Conservation (phyloP, 2,329 filamentous ascomycete genomes). For the Phoma sp. region DNA sequence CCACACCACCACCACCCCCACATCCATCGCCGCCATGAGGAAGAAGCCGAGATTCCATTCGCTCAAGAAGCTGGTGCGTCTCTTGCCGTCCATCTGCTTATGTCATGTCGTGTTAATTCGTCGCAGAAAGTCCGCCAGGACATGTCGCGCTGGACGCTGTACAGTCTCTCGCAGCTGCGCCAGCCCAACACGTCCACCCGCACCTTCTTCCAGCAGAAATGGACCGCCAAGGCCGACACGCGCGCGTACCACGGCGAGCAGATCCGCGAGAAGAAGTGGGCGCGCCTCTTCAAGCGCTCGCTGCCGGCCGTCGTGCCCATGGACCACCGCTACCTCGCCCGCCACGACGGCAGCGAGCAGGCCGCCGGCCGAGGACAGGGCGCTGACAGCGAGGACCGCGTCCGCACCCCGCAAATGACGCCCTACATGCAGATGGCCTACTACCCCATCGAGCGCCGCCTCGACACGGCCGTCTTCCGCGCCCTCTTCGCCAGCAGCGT, state of each 20-base stretch:
- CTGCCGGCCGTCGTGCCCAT: constrained; percentile 85
- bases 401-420: constrained; percentile 58
- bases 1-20: neutral
- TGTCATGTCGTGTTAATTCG: neutral
- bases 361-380: constrained; percentile 86
- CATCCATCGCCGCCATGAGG: constrained; percentile 47
- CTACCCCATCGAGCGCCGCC: constrained; percentile 84
- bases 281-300: constrained; percentile 85
- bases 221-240: constrained; percentile 82
- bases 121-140: constrained; percentile 87
- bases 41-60: constrained; percentile 67
- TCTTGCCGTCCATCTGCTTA: no score
- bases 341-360: constrained; percentile 80
- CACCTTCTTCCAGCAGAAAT: constrained; percentile 99
- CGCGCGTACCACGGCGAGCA: constrained; percentile 95
- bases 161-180: constrained; percentile 73
- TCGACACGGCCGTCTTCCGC: constrained; percentile 94
- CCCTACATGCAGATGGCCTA: constrained; percentile 98
- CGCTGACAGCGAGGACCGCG: constrained; percentile 29
- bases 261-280: constrained; percentile 91
- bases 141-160: constrained; percentile 98
- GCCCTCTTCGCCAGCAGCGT: constrained; percentile 93
- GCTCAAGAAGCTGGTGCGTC: constrained; percentile 68
- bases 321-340: constrained; percentile 78
- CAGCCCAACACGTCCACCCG: constrained; percentile 46